phyloP scores from a whole-genome alignment of 1,139 yeast genomes.

The Geotrichum restrictum region DNA sequence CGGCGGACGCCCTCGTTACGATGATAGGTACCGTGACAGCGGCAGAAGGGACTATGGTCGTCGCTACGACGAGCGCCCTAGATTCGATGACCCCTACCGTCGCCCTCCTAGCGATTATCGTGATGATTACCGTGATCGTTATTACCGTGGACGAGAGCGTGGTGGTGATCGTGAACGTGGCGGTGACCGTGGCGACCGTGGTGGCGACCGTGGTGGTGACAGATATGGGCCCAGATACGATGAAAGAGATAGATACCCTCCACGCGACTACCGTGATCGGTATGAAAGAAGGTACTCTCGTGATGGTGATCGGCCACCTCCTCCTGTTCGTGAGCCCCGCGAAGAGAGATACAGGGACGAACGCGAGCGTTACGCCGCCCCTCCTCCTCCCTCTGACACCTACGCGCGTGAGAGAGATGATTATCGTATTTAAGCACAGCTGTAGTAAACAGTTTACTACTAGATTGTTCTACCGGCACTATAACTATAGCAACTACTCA shows the following conservation, averaged over 20 bases:
- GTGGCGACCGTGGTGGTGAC: slow-evolving; percentile 26
- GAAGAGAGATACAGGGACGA: slow-evolving; percentile 25
- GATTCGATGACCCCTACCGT: slow-evolving; percentile 32
- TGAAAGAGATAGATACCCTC: slow-evolving; percentile 15
- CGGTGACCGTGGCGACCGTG: slow-evolving; percentile 25
- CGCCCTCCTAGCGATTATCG: slow-evolving; percentile 34
- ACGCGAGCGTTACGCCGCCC: slow-evolving; percentile 23
- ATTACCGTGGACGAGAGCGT: slow-evolving; percentile 32
- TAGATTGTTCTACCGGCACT: too few relatives aligned
- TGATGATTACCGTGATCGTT: slow-evolving; percentile 28
- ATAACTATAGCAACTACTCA: too few relatives aligned
- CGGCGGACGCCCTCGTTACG: slow-evolving; percentile 25
- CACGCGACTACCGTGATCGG: slow-evolving; percentile 26
- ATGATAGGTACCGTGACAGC: slow-evolving; percentile 24
- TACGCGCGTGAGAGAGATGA: slow-evolving; percentile 30
- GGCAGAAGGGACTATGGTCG: slow-evolving; percentile 22
- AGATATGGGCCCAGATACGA: slow-evolving; percentile 25
- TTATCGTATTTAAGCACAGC: slow-evolving; percentile 21
- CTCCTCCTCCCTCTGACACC: slow-evolving; percentile 23
- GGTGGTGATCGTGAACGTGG: slow-evolving; percentile 26
- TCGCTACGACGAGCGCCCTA: slow-evolving; percentile 28
- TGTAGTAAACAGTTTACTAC: not conserved
- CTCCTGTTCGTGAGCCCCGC: slow-evolving; percentile 28
- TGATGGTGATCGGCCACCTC: slow-evolving; percentile 28
- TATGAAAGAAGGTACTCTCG: slow-evolving; percentile 26